Evolutionary conservation across 352 stramenopile species (phyloP).

Genomic region (Phytopythium boreale): DNA sequence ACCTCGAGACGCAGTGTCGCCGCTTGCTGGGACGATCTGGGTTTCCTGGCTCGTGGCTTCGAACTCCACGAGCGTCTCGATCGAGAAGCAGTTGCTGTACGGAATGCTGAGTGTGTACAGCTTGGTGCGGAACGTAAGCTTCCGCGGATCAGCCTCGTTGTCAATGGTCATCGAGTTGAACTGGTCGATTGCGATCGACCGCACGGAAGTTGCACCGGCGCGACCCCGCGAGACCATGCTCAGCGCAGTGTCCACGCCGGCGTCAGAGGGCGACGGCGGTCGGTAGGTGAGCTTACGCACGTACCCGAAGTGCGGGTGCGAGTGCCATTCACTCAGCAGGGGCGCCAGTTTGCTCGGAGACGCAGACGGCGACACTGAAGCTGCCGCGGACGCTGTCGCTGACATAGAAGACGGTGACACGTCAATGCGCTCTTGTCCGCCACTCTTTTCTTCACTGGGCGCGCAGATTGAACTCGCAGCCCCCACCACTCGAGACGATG

Average conservation of each 20-base stretch:
- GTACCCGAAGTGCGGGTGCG: conserved; percentile 47
- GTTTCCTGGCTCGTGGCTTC: conserved; percentile 26
- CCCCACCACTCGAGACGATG: not conserved
- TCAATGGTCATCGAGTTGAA: conserved; percentile 49
- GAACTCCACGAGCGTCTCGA: conserved; percentile 53
- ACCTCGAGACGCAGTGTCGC: not conserved
- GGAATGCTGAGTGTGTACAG: conserved; percentile 63
- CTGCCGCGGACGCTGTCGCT: not conserved
- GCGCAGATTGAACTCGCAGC: not conserved
- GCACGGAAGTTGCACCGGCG: conserved; percentile 15
- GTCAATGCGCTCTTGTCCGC: not conserved
- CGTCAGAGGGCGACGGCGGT: conserved; percentile 10
- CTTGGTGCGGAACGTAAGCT: conserved; percentile 47
- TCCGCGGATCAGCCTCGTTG: conserved; percentile 23
- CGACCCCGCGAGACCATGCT: not conserved
- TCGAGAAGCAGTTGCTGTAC: conserved; percentile 63
- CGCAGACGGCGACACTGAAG: not conserved
- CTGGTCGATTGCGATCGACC: conserved; percentile 52
- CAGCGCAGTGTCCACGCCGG: not conserved
- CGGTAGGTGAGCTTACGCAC: conserved; percentile 53
- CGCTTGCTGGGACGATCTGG: conserved; percentile 3
- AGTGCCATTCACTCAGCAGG: conserved; percentile 43
- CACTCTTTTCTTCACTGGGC: not conserved
- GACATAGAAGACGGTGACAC: not conserved
- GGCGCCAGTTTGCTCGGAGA: not conserved